Conservation (phyloP, 2,329 filamentous ascomycete genomes). For the Monosporascus sp. region DNA sequence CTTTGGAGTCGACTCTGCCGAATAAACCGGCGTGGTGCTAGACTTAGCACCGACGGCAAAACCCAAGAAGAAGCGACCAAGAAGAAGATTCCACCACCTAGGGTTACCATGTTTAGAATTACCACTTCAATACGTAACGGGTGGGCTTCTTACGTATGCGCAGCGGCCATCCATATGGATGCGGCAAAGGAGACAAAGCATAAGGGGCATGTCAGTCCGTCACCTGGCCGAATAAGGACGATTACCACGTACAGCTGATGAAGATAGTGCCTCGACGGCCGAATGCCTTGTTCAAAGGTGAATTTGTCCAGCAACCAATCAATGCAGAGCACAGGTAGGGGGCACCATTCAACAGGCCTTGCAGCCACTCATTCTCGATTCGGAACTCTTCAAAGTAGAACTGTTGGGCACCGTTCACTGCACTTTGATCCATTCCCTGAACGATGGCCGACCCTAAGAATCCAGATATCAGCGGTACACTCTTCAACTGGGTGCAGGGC, state of each 20-base stretch:
- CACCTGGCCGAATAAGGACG: not conserved
- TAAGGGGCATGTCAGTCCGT: conserved; percentile 1
- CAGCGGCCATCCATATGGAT: conserved; percentile 42
- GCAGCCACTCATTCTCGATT: conserved; percentile 50
- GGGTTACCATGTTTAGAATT: conserved; percentile 23
- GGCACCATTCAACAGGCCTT: conserved; percentile 54
- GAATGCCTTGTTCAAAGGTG: conserved; percentile 63
- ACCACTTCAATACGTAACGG: conserved; percentile 19
- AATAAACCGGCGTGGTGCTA: conserved; percentile 54
- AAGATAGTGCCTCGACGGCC: conserved; percentile 51
- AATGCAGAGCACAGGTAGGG: conserved; percentile 63
- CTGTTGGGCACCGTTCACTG: conserved; percentile 62
- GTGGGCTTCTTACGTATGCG: conserved; percentile 19
- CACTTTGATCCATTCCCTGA: conserved; percentile 66
- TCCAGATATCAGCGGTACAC: conserved; percentile 38
- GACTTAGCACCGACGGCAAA: conserved; percentile 65
- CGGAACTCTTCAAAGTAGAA: conserved; percentile 58
- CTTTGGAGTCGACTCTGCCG: conserved; percentile 60
- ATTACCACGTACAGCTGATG: not conserved
- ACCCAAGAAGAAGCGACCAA: conserved; percentile 62
- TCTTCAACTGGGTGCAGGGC: conserved; percentile 20
- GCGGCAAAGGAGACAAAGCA: conserved; percentile 48
- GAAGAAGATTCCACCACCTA: conserved; percentile 58
- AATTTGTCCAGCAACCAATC: conserved; percentile 66
- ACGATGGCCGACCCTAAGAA: conserved; percentile 46